Evolutionary conservation across 2,329 filamentous ascomycete species (phyloP), one percentile per base, ranked within the genome.

Genomic region (Beauveria scarabaeidicola): DNA sequence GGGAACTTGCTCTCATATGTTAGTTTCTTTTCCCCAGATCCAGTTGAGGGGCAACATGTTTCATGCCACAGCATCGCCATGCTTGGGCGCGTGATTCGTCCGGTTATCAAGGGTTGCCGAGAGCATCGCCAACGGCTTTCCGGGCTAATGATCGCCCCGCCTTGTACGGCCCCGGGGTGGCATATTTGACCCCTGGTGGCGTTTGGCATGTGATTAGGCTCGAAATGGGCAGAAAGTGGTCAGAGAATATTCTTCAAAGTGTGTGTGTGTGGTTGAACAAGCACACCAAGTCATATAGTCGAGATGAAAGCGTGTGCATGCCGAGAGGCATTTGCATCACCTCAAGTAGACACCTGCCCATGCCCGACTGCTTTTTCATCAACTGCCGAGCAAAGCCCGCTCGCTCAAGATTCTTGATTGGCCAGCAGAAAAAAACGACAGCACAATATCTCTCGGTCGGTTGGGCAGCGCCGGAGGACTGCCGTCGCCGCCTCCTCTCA

Each of bases 41-140:
- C 47, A 51, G 17, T 5, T 51, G 10, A 38, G 27, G 10, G 19
- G 13, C 29, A 5, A 32, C 2, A 29, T 21, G n/a, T 51, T 23
- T 17, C 15, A 41, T 57, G 15, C 9, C 29, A 27, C 19, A 9
- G 17, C 6, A 21, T n/a, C 27, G 5, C 19, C 15, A 29, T 27
- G n/a, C 2, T 7, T 25, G n/a, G 19, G 44, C 44, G 43, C 29
- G 19, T 47, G 32, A 51, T 58, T 58, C 21, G 55, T 43, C 51
- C 44, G 55, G 44, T n/a, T 58, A 58, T 48, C 40, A 17, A 6
- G 7, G 23, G 19, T 32, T 27, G 55, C 55, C 46, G 36, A 58
- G 5, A 21, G 9, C 46, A 58, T 51, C 47, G 32, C 21, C 55
- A 58, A 58, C 55, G 55, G 55, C 55, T 58, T 58, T 58, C 36